Evolutionary conservation across 179 eudicot species (phyloP).

Genomic region (Camellia oleifera): DNA sequence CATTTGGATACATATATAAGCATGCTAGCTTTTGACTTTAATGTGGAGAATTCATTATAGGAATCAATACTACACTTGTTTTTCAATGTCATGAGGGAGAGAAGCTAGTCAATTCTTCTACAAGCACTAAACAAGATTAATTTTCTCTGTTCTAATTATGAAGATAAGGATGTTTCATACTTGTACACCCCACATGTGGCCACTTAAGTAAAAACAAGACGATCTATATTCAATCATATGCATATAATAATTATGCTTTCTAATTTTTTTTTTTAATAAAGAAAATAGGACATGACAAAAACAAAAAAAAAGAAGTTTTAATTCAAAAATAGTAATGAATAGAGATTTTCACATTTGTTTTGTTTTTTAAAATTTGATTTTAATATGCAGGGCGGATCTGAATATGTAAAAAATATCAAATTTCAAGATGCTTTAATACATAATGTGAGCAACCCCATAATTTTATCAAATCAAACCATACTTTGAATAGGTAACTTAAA

Average conservation of each 20-base stretch:
- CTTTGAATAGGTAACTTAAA: constrained; percentile 41
- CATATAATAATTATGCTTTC: too few species aligned
- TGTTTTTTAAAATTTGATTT: not conserved
- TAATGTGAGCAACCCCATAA: constrained; percentile 80
- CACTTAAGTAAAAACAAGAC: too few species aligned
- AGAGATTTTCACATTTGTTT: not conserved
- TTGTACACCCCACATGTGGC: too few species aligned
- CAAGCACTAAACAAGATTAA: not conserved
- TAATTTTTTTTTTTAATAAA: too few species aligned
- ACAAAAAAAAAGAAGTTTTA: too few species aligned
- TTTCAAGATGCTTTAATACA: constrained; percentile 62
- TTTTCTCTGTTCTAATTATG: too few species aligned
- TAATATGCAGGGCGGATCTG: constrained; percentile 59
- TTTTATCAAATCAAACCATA: constrained; percentile 46
- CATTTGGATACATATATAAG: not conserved
- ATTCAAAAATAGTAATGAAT: too few species aligned
- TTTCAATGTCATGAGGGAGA: not conserved
- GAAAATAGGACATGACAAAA: too few species aligned
- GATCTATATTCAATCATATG: too few species aligned
- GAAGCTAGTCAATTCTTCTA: not conserved
- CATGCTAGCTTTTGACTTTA: not conserved
- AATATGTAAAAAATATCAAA: constrained; percentile 58
- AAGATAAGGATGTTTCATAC: too few species aligned
- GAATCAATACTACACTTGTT: not conserved
- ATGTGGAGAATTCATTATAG: not conserved